Conservation (phyloP, 305 asterid genomes). For the Fraxinus greggii region DNA sequence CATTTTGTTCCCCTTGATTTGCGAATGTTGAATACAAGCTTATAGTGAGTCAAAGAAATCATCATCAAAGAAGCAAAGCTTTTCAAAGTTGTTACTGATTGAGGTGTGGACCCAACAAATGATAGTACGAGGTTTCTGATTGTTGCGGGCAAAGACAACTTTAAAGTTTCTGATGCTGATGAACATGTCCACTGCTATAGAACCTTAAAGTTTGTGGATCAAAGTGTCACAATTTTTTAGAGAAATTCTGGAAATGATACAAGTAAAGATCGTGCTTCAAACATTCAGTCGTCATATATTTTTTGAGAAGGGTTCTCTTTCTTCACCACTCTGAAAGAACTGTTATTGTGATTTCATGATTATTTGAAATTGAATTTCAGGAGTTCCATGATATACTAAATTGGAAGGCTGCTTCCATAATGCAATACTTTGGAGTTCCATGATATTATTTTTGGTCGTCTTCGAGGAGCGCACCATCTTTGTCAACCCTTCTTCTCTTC, state of each 20-base stretch:
- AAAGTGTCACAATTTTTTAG: slow-evolving; percentile 49
- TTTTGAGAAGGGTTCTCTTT: slow-evolving; percentile 29
- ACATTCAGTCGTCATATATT: slow-evolving; percentile 46
- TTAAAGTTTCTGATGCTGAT: slow-evolving; percentile 64
- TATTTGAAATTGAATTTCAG: slow-evolving; percentile 16
- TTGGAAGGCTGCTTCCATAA: not conserved
- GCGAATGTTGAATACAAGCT: slow-evolving; percentile 59
- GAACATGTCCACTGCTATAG: slow-evolving; percentile 47
- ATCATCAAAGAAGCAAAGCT: slow-evolving; percentile 75
- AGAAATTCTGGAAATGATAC: slow-evolving; percentile 60
- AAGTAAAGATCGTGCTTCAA: slow-evolving; percentile 77
- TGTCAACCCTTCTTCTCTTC: slow-evolving; percentile 45
- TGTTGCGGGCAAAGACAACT: slow-evolving; percentile 55
- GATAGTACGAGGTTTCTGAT: slow-evolving; percentile 45
- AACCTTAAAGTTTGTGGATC: slow-evolving; percentile 39
- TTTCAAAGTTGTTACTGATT: slow-evolving; percentile 22
- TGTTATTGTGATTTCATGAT: slow-evolving; percentile 14
- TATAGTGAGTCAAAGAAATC: slow-evolving; percentile 80
- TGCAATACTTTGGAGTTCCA: not conserved
- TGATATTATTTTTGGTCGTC: not conserved
- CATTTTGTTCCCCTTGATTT: slow-evolving; percentile 34
- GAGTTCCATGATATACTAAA: slow-evolving; percentile 11
- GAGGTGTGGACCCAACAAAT: slow-evolving; percentile 55
- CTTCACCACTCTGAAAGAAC: slow-evolving; percentile 13
- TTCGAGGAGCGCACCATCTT: slow-evolving; percentile 28